A percentile compares a stretch with the other conserved stretches of the same genome.
phyloP scores from a whole-genome alignment of 345 rosid species.

The Gossypium raimondii region DNA sequence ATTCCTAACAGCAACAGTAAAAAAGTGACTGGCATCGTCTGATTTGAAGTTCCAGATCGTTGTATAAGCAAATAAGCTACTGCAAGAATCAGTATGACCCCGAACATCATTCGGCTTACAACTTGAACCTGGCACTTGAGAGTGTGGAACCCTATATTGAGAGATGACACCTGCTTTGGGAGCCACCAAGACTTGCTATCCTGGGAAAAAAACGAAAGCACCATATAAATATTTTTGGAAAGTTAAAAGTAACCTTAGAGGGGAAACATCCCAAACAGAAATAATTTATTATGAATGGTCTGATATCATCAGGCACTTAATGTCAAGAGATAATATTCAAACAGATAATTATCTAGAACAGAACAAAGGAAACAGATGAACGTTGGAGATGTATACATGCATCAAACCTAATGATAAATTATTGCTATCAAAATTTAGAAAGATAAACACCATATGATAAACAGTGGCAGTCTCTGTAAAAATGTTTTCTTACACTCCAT shows the following conservation, averaged over 20 bases:
- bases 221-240: not conserved
- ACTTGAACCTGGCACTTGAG: slow-evolving; percentile 59
- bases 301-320: not conserved
- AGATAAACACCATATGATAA: not conserved
- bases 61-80: slow-evolving; percentile 54
- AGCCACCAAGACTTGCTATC: slow-evolving; percentile 71
- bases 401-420: not conserved
- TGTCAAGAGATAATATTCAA: not conserved
- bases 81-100: slow-evolving; percentile 53
- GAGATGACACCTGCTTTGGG: slow-evolving; percentile 43
- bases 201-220: slow-evolving; percentile 28
- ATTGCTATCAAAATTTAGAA: not conserved
- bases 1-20: slow-evolving; percentile 62
- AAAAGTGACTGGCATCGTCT: slow-evolving; percentile 67
- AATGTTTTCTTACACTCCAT: not conserved
- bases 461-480: not conserved
- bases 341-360: not conserved
- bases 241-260: not conserved
- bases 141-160: slow-evolving; percentile 44
- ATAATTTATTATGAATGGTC: not conserved
- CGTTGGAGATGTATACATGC: not conserved
- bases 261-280: not conserved
- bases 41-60: slow-evolving; percentile 55
- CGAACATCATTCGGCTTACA: slow-evolving; percentile 56
- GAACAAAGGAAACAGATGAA: not conserved